These are phyloP conservation scores for Populus hybrid DNA, from an alignment of 441 rosid species.

Conservation along the genomic window DNA sequence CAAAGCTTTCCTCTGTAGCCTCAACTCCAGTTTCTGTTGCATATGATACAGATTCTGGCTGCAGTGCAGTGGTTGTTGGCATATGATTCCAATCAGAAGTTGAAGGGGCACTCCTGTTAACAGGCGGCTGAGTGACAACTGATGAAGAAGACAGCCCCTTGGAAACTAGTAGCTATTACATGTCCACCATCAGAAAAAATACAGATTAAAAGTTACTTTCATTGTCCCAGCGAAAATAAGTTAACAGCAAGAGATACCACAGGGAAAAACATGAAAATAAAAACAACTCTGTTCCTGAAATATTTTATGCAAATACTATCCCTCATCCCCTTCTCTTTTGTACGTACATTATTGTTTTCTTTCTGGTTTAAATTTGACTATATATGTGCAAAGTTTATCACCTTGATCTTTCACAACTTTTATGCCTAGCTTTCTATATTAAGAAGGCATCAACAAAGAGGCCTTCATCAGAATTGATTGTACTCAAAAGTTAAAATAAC, in stretches of 20 bases:
- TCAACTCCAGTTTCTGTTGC: conserved; percentile 46
- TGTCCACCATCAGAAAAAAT: conserved; percentile 11
- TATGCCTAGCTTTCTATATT: background rate
- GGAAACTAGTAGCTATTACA: conserved; percentile 45
- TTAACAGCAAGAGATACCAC: background rate
- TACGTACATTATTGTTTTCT: too few species aligned
- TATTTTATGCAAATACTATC: background rate
- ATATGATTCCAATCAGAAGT: conserved; percentile 49
- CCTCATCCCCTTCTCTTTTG: too few species aligned
- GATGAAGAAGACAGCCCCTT: conserved; percentile 43
- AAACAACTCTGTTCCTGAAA: background rate
- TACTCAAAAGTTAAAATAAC: background rate
- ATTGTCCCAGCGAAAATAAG: conserved; percentile 1
- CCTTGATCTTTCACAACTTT: background rate
- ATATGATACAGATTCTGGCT: conserved; percentile 32
- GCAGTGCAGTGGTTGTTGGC: conserved; percentile 35
- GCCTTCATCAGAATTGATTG: background rate
- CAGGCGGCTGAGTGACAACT: conserved; percentile 35
- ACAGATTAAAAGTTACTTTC: conserved; percentile 5
- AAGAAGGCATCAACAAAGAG: background rate
- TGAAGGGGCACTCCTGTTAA: conserved; percentile 27
- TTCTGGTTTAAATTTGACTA: too few species aligned
- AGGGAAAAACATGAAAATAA: background rate
- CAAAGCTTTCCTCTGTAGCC: conserved; percentile 42
- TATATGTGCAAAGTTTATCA: background rate